Conservation (phyloP, 257 asterid species). For the Solanum corneliomulleri region DNA sequence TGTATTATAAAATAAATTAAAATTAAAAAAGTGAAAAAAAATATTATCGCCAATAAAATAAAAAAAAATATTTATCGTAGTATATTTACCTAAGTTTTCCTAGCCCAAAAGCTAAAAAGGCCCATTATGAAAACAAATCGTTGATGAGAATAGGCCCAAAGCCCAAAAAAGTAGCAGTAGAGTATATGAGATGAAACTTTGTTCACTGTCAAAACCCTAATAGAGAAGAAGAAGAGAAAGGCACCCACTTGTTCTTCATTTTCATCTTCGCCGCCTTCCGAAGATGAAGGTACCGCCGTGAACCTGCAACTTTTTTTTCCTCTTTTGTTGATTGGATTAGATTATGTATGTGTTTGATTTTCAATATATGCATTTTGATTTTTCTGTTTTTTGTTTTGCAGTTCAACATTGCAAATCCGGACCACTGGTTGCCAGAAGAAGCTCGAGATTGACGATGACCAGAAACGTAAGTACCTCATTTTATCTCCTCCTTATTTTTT, state of each 20-base stretch:
- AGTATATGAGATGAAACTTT: background rate
- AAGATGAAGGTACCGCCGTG: background rate
- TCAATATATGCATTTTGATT: background rate
- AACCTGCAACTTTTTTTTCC: background rate
- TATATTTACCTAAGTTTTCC: too few relatives aligned
- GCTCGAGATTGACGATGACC: background rate
- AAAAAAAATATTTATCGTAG: background rate
- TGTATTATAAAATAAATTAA: too few relatives aligned
- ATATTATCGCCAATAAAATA: accelerated
- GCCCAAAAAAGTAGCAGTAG: background rate
- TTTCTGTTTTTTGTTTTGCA: background rate
- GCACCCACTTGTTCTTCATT: background rate
- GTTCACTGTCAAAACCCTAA: background rate
- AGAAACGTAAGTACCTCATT: background rate
- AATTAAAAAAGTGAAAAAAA: accelerated
- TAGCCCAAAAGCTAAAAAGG: background rate
- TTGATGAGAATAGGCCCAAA: background rate
- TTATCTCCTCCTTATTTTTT: background rate
- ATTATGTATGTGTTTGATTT: background rate
- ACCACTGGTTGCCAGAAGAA: constrained; percentile 2
- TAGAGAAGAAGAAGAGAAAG: background rate
- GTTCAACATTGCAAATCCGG: constrained; percentile 1
- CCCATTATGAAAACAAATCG: background rate
- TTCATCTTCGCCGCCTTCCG: background rate
- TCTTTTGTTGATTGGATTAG: background rate